These are phyloP conservation scores for Phanerodontia chrysosporium DNA, from an alignment of 768 basidiomycete species.

Conservation along the genomic window DNA sequence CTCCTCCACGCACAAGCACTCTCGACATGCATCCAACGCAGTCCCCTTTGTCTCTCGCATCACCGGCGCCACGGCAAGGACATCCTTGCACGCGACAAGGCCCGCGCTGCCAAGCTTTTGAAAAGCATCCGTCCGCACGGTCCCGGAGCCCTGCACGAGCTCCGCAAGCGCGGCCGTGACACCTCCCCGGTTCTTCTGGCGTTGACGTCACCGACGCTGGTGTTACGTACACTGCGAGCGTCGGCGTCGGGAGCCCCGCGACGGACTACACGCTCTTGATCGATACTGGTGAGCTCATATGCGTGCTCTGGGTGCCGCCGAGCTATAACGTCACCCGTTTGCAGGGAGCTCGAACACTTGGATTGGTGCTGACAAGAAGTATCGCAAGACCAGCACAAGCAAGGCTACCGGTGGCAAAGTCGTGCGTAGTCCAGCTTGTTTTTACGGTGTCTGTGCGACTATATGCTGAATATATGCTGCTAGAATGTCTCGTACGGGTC, in stretches of 20 bases:
- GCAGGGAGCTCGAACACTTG: constrained; percentile 49
- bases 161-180: constrained; percentile 16
- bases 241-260: constrained; percentile 49
- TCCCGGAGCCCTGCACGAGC: constrained; percentile 33
- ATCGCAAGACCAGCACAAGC: constrained; percentile 42
- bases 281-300: constrained; percentile 41
- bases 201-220: constrained; percentile 57
- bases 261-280: constrained; percentile 50
- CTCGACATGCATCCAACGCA: constrained; percentile 13
- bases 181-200: constrained; percentile 23
- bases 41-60: constrained; percentile 45
- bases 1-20: too few species aligned
- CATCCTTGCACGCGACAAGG: constrained; percentile 48
- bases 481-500: constrained; percentile 53
- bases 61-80: constrained; percentile 36
- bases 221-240: constrained; percentile 49
- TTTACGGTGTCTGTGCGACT: neutral
- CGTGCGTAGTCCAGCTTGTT: constrained; percentile 23
- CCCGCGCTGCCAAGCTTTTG: constrained; percentile 53
- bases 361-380: constrained; percentile 49
- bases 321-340: neutral
- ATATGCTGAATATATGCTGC: neutral
- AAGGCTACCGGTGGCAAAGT: constrained; percentile 33
- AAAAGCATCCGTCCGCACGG: constrained; percentile 52
- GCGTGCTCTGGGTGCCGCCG: neutral